Conservation (phyloP, 1,284 basidiomycete genomes). For the Phenoliferia sp. region DNA sequence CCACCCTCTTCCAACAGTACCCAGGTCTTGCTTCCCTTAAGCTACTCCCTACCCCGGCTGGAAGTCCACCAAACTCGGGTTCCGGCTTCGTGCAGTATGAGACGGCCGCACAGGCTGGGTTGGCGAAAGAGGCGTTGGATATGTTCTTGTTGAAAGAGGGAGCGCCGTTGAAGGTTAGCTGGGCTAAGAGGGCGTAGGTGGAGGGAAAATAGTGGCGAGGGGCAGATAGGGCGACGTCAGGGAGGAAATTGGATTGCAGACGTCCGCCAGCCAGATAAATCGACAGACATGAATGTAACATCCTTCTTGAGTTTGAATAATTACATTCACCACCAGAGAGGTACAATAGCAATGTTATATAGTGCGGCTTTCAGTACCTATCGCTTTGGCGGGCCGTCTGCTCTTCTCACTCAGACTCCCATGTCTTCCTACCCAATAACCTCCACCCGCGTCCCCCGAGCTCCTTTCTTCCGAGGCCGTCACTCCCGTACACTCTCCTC, state of each 20-base stretch:
- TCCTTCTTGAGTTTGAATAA: too few species aligned
- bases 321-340: too few species aligned
- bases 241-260: background rate
- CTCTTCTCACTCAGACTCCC: too few species aligned
- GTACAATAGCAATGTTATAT: too few species aligned
- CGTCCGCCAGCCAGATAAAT: too few species aligned
- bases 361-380: too few species aligned
- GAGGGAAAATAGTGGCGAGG: background rate
- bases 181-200: constrained; percentile 7
- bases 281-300: too few species aligned
- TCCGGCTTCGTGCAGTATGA: constrained; percentile 73
- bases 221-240: background rate
- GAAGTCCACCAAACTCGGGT: constrained; percentile 44
- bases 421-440: background rate
- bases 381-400: too few species aligned
- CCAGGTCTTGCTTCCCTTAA: constrained; percentile 67
- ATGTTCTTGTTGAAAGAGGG: constrained; percentile 74
- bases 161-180: constrained; percentile 65
- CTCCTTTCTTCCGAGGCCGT: background rate
- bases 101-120: constrained; percentile 61
- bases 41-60: constrained; percentile 56
- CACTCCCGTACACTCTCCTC: background rate
- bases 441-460: background rate
- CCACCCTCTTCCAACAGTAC: constrained; percentile 84
- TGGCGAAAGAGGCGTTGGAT: constrained; percentile 70